Percentiles rank a stretch among this genome's conserved stretches.
These are phyloP conservation scores for Salix suchowensis DNA, from an alignment of 345 rosid genomes.

Conservation along the genomic window DNA sequence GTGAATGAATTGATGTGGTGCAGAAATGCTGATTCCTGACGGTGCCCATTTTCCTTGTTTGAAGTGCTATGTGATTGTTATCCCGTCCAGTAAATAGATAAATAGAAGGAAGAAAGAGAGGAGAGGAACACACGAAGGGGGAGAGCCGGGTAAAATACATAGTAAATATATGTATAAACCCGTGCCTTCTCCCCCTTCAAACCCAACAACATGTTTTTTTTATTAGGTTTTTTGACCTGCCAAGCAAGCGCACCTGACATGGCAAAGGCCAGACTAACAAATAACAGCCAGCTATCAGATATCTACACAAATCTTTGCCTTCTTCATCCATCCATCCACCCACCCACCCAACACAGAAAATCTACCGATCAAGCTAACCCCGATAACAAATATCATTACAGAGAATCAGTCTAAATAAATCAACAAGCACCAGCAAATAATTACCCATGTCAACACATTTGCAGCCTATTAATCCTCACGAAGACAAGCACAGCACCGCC, in stretches of 20 bases:
- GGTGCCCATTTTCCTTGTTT: too few relatives aligned
- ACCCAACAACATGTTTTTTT: conserved; percentile 11
- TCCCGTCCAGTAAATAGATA: too few relatives aligned
- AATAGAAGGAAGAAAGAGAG: too few relatives aligned
- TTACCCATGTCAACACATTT: background rate
- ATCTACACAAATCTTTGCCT: too few relatives aligned
- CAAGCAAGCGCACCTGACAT: conserved; percentile 39
- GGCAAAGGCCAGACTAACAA: conserved; percentile 27
- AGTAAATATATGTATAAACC: conserved; percentile 2
- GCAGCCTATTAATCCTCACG: background rate
- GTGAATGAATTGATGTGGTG: too few relatives aligned
- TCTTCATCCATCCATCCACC: too few relatives aligned
- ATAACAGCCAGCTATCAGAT: background rate
- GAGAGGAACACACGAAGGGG: conserved; percentile 11
- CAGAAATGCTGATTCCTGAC: too few relatives aligned
- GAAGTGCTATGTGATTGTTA: too few relatives aligned
- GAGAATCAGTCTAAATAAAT: too few relatives aligned
- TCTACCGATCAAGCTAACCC: too few relatives aligned
- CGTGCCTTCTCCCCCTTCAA: conserved; percentile 38
- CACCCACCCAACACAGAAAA: too few relatives aligned
- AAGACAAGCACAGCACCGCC: background rate
- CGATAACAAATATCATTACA: background rate
- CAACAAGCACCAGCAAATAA: background rate
- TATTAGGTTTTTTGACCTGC: conserved; percentile 33
- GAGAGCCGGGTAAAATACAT: conserved; percentile 32